Base-by-base conservation (phyloP, 371 early-diverging fungal species). In the Apophysomyces elegans region DNA sequence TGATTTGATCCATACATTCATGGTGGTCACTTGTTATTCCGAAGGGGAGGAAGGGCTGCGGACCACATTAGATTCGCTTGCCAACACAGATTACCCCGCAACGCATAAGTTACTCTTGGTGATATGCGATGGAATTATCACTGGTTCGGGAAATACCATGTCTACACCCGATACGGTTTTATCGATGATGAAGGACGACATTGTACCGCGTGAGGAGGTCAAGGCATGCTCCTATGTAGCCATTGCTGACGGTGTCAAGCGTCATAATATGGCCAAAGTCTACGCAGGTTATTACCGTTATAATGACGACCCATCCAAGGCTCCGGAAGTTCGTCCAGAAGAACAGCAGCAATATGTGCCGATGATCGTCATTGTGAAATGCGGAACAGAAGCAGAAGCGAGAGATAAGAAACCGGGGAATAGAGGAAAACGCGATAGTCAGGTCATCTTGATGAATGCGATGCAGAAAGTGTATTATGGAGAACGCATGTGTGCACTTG, bases 401-500 rank as follows among this genome's bases (percentile, higher is more conserved):
- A 76, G n/a, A 4, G 78, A 77, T 16, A 82, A 82, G 44, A 84
- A 84, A 47, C 79, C 83, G 0, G 83, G 84, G 11, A 80, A 81
- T 61, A 71, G 83, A 46, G 88, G 88, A 46, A 81, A 84, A 65
- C 77, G 88, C 46, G 88, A 86, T 54, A 84, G 84, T 70, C 88
- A 86, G 71, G 86, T 88, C 32, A 85, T 98, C 64, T 75, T 97
- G 46, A 96, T 97, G 96, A 90, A 91, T 61, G 95, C 96, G 66
- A 91, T 96, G 81, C 85, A 89, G 66, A 91, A 91, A 67, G 90
- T 97, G 46, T 90, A 93, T 70, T 97, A 95, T 78, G 89, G 93
- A 37, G 97, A 97, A 69, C 89, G 97, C 35, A 92, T 99, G 94
- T 95, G 95, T 32, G 90, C 93, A 39, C 82, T 99, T 37, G 99